Evolutionary conservation across 2,329 filamentous ascomycete genomes (phyloP), one percentile per base, ranked within the genome.

Genomic region (Sporothrix inflata): DNA sequence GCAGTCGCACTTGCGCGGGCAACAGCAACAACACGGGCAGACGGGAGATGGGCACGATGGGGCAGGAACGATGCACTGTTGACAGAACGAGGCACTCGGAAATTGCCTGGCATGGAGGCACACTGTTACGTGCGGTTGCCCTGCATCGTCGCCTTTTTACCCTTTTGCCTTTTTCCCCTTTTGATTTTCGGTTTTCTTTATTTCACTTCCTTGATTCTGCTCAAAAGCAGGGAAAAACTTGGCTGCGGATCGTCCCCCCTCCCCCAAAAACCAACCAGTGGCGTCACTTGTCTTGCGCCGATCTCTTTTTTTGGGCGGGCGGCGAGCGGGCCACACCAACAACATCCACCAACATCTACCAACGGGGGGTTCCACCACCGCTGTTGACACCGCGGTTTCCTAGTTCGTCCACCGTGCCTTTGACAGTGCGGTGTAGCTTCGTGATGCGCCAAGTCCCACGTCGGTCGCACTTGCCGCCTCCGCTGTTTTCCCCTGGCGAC

Each of bases 181-280:
- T 12, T 55, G 4, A 16, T 21, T 16, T 55, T 55, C 21, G 21
- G 12, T 2, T 53, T 27, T 27, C 51, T 42, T 30, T 12, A 21
- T 61, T 21, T n/a, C 3, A 14, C 19, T 49, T 51, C 8, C 63
- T 51, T 67, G 45, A 21, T 67, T 49, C 27, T 53, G 47, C 19
- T 16, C n/a, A 69, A 69, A 69, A 69, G 49, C 66, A 69, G n/a
- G 66, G 66, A 69, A 57, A 68, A 55, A 55, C 49, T 57, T 57
- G 66, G 49, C 66, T 30, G 49, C 49, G 49, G 49, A 57, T 55
- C 66, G 8, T 55, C 47, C 66, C 49, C 40, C 47, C 47, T 14
- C 47, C n/a, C 24, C n/a, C 38, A 34, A 30, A 51, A 38, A 53
- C 2, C 45, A 68, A 16, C 66, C 66, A 55, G 49, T 69, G 66